Base-by-base conservation (phyloP, 208 protist species). In the Wallacemonas sp. region DNA sequence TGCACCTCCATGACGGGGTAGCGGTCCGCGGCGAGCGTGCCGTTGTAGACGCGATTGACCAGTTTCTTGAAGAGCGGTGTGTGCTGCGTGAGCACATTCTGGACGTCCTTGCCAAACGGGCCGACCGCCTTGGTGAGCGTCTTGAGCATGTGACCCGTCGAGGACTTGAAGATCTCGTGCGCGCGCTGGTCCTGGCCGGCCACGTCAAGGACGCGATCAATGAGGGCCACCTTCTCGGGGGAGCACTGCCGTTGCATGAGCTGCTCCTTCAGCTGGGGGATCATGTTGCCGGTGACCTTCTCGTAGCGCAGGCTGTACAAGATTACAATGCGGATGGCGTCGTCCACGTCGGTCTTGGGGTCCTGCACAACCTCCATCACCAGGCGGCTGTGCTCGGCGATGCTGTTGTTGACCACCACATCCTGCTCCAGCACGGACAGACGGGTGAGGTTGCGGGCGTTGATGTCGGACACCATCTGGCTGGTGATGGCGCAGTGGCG, bases 1-100 rank as follows among this genome's bases (percentile, higher is more conserved):
- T 48, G 59, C 33, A 92, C 86, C 61, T 85, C 77, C 69, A 86
- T 68, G 36, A 84, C 77, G 1, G 85, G 79, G 61, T 94, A 96
- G 10, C 76, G 67, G 22, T 92, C 77, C n/a, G 67, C 74, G 28
- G 81, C 78, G 20, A 96, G 77, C 5, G 86, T 87, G 33, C 87
- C 91, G 68, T 94, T 92, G 70, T 92, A 93, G 29, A 77, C 66
- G 38, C 86, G 82, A 72, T 94, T 94, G 31, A 99, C 73, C 2
- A 97, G 71, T 33, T 95, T 91, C 42, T 84, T 83, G 28, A 99
- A 65, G 41, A 93, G 70, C 36, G 98, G 97, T 55, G 87, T 84
- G 73, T 99, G 97, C 81, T 99, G 96, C 26, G 97, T 99, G 69
- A 98, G 98, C 4, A 99, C 93, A 57, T 99, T 99, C 66, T 98